Evolutionary conservation across 108 stramenopile genomes (phyloP).

Genomic region (Skeletonema menzelii): DNA sequence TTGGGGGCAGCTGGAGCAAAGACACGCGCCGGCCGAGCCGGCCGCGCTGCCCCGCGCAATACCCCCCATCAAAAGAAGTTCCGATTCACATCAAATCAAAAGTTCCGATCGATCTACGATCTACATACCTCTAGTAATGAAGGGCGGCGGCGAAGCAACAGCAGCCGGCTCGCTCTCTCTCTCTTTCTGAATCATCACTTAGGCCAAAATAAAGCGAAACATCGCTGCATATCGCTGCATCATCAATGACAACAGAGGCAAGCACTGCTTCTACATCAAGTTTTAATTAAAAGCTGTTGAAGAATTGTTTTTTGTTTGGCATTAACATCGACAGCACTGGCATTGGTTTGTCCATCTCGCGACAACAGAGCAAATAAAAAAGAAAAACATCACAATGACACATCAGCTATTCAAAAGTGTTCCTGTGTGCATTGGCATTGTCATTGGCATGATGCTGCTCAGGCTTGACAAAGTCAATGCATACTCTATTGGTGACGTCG

Average conservation of each 20-base stretch:
- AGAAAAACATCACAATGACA: neutral
- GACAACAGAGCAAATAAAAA: neutral
- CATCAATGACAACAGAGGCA: neutral
- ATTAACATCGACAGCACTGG: neutral
- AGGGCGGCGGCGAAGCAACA: too few species aligned
- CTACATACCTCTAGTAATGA: too few species aligned
- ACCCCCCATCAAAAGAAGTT: too few species aligned
- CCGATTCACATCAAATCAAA: too few species aligned
- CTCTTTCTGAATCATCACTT: too few species aligned
- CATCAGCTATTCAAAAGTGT: neutral
- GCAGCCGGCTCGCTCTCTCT: too few species aligned
- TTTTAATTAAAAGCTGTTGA: too few species aligned
- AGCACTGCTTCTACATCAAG: neutral
- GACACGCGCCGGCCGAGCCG: too few species aligned
- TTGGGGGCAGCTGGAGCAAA: neutral
- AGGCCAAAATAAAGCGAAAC: too few species aligned
- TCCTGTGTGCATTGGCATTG: neutral
- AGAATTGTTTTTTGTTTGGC: too few species aligned
- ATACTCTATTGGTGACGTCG: constrained; percentile 57
- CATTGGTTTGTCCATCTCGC: constrained; percentile 3
- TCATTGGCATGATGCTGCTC: neutral
- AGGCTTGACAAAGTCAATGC: neutral
- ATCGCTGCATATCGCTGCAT: too few species aligned
- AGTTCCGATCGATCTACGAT: neutral
- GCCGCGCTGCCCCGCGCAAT: too few species aligned